phyloP scores from a whole-genome alignment of 495 filamentous ascomycete species.

The Hypoxylon crocopeplum region DNA sequence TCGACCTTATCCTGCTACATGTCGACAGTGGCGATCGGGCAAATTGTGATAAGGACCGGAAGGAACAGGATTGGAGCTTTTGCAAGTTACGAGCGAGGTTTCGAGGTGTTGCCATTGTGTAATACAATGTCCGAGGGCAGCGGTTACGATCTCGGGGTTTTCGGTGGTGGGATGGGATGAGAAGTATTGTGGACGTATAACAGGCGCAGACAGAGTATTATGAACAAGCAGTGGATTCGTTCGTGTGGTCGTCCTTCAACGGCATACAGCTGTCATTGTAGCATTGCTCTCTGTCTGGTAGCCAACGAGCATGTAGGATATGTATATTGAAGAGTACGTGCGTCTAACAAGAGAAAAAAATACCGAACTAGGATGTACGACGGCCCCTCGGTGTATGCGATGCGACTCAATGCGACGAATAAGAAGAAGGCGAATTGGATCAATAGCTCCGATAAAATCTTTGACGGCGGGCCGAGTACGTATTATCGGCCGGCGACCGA shows the following conservation, averaged over 20 bases:
- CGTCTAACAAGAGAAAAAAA: slow-evolving; percentile 34
- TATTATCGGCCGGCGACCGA: slow-evolving; percentile 22
- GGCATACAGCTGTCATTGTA: slow-evolving; percentile 17
- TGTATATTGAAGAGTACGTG: slow-evolving; percentile 7
- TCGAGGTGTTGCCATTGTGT: slow-evolving; percentile 30
- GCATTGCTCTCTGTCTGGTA: slow-evolving; percentile 8
- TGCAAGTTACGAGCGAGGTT: slow-evolving; percentile 18
- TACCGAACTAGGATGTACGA: slow-evolving; percentile 13
- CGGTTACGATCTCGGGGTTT: slow-evolving; percentile 16
- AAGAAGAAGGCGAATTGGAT: slow-evolving; percentile 19
- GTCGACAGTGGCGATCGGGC: slow-evolving; percentile 7
- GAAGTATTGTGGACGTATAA: not conserved
- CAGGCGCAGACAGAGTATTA: not conserved
- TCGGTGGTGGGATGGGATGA: slow-evolving; percentile 11
- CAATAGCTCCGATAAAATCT: slow-evolving; percentile 35
- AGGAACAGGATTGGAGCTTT: slow-evolving; percentile 9
- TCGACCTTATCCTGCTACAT: slow-evolving; percentile 14
- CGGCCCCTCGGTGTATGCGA: slow-evolving; percentile 15
- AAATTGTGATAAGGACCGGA: slow-evolving; percentile 11
- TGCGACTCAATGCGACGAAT: slow-evolving; percentile 27
- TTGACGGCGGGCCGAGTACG: slow-evolving; percentile 7
- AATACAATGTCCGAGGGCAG: not conserved
- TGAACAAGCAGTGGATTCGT: not conserved
- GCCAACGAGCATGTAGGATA: slow-evolving; percentile 16
- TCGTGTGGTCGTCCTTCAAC: slow-evolving; percentile 1